A percentile compares a stretch with the other conserved stretches of the same genome.
phyloP scores from a whole-genome alignment of 2,329 filamentous ascomycete species.

The Raffaelea ambrosiae region DNA sequence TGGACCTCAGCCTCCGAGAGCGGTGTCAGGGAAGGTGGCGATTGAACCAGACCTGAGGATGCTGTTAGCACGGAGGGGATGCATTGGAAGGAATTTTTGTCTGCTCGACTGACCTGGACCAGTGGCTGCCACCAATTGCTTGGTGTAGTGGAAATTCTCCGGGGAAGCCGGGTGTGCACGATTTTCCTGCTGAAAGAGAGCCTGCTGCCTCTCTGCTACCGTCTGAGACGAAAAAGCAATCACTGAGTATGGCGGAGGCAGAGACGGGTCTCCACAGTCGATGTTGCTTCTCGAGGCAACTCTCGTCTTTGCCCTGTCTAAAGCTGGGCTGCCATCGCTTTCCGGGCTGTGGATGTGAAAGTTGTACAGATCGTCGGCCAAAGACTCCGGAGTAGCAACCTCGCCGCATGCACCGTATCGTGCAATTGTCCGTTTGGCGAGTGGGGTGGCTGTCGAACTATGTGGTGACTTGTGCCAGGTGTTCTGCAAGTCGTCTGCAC shows the following conservation, averaged over 20 bases:
- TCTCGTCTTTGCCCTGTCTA: background rate
- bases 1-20: slow-evolving; percentile 1
- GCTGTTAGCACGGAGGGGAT: no score
- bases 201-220: no score
- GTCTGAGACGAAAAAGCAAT: no score
- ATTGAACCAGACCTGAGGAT: no score
- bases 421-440: background rate
- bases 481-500: slow-evolving; percentile 6
- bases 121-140: no score
- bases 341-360: slow-evolving; percentile 19
- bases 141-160: background rate
- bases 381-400: slow-evolving; percentile 16
- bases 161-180: no score
- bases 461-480: background rate
- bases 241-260: no score
- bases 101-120: no score
- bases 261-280: no score
- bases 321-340: background rate
- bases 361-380: slow-evolving; percentile 23
- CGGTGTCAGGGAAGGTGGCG: no score
- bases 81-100: no score
- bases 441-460: background rate
- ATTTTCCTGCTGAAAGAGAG: no score
- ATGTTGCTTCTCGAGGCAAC: background rate
- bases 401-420: background rate